Conservation (phyloP, 345 rosid genomes). For the Eucalyptus coolabah region DNA sequence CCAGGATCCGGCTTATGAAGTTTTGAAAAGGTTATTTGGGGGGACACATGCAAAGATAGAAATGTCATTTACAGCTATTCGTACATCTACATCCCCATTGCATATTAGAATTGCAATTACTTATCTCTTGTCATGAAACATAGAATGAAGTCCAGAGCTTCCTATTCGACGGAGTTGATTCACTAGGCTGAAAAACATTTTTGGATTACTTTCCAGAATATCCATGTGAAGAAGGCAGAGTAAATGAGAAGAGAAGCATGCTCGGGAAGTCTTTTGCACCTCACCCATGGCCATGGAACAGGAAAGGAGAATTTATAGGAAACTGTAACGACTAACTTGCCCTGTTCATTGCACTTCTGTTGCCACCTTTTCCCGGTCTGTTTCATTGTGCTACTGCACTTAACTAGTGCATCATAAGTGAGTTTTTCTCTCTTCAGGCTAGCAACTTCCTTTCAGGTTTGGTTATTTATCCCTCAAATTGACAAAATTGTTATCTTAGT, state of each 20-base stretch:
- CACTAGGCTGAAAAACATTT: too few relatives aligned
- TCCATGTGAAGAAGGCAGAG: too few relatives aligned
- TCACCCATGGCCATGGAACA: too few relatives aligned
- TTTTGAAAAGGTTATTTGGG: too few relatives aligned
- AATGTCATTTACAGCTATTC: too few relatives aligned
- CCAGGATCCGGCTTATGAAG: too few relatives aligned
- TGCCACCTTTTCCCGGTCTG: background rate
- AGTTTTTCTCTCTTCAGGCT: background rate
- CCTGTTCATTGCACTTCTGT: background rate
- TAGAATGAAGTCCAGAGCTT: constrained; percentile 14
- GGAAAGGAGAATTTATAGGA: constrained; percentile 49
- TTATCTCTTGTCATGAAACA: background rate
- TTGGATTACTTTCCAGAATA: too few relatives aligned
- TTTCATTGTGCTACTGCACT: background rate
- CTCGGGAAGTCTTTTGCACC: too few relatives aligned
- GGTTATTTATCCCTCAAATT: background rate
- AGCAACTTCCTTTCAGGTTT: background rate
- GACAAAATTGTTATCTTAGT: background rate
- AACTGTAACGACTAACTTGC: background rate
- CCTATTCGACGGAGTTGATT: too few relatives aligned
- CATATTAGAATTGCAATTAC: background rate
- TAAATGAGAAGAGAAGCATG: constrained; percentile 40
- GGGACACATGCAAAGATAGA: too few relatives aligned
- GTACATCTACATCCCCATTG: background rate
- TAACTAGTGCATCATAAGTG: background rate